phyloP scores from a whole-genome alignment of 768 basidiomycete genomes.

The Trametes cubensis region DNA sequence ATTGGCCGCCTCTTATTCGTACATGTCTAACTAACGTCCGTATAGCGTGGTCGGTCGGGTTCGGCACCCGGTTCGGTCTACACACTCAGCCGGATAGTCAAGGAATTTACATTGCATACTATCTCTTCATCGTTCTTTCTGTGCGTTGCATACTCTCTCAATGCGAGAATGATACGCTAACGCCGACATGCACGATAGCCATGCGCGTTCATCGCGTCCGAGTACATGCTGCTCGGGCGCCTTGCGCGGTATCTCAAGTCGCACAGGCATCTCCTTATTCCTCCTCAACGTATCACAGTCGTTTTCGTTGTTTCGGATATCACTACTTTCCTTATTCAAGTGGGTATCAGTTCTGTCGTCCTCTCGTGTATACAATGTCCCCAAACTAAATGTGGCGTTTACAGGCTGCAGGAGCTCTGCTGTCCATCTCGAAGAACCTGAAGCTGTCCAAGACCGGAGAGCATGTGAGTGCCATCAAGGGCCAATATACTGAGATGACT shows the following conservation, averaged over 20 bases:
- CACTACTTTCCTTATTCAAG: constrained; percentile 68
- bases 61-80: constrained; percentile 58
- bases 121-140: constrained; percentile 62
- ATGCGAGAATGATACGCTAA: background rate
- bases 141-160: constrained; percentile 35
- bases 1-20: background rate
- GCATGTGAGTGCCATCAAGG: constrained; percentile 8
- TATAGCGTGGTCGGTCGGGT: constrained; percentile 58
- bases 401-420: constrained; percentile 51
- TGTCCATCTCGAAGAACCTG: constrained; percentile 42
- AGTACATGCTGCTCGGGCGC: constrained; percentile 68
- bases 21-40: background rate
- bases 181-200: constrained; percentile 43
- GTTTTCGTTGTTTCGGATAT: constrained; percentile 67
- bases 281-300: constrained; percentile 51
- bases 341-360: constrained; percentile 21
- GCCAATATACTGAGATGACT: background rate
- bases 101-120: constrained; percentile 56
- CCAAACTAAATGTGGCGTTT: no score
- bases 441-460: constrained; percentile 20
- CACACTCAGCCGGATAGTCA: constrained; percentile 55
- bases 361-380: no score
- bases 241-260: constrained; percentile 54
- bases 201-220: constrained; percentile 73
- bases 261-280: constrained; percentile 51